Evolutionary conservation across 306 rosid genomes (phyloP), one percentile per base, ranked within the genome.

Genomic region (Gillenia trifoliata): DNA sequence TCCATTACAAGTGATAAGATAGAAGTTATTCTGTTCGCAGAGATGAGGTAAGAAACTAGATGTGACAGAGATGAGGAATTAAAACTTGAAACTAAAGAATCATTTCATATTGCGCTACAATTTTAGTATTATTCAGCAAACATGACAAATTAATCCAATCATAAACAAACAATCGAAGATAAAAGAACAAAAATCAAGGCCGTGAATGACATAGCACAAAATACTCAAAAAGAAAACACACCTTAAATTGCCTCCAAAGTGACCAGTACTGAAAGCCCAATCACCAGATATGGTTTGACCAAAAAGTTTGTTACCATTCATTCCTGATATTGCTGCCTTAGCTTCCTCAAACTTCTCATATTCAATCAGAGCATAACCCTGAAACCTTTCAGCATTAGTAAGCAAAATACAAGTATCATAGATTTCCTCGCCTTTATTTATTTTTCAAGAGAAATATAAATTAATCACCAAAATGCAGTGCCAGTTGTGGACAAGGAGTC

Each of bases 221-320:
- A 22, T 23, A 23, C 63, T 15, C n/a, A 3, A 34, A 3, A 12
- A 22, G 71, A 41, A 40, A 66, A 66, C 34, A 13, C 22, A 66
- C 55, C 34, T 66, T 15, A 22, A 66, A 40, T 66, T 41, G 34
- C 85, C 79, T 59, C 87, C 82, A 72, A 38, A 54, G 75, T 93
- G 88, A 75, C 96, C 96, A 66, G 87, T 87, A 80, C 87, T 89
- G 79, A 91, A 89, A 26, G 92, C 96, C 92, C 92, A 89, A 66
- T 91, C 92, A 66, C 85, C 96, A 49, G n/a, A 72, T 66, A 91
- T 77, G 61, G 78, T 84, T 75, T 84, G 96, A 3, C 88, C 81
- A 60, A 89, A 86, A 77, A 91, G 85, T 73, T 84, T 89, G 73
- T 88, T 74, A 22, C 93, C 93, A 80, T 87, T 88, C 92, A 91